A percentile compares a stretch with the other conserved stretches of the same genome.
These are phyloP conservation scores for Stramenopiles sp. DNA, from an alignment of 352 stramenopile species.

Conservation along the genomic window DNA sequence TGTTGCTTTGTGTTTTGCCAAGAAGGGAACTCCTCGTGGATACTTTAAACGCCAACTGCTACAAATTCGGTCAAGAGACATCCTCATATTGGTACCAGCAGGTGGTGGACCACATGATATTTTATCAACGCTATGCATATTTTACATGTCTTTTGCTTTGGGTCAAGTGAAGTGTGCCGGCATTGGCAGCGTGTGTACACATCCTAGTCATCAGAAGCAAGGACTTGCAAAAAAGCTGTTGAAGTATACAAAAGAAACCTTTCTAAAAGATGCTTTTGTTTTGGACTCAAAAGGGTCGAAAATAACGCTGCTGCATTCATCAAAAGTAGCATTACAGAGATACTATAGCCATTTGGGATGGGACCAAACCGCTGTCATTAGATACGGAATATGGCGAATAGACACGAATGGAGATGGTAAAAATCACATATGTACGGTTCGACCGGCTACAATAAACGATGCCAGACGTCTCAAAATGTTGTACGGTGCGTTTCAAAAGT, in stretches of 20 bases:
- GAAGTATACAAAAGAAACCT: not conserved
- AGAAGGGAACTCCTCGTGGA: not conserved
- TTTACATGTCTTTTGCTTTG: not conserved
- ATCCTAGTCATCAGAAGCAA: not conserved
- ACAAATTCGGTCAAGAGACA: not conserved
- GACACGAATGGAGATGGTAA: not conserved
- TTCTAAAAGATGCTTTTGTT: not conserved
- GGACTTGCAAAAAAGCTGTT: not conserved
- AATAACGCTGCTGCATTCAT: not conserved
- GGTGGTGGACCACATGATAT: not conserved
- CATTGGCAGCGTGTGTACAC: not conserved
- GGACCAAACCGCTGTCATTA: not conserved
- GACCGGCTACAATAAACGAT: not conserved
- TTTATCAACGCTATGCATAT: not conserved
- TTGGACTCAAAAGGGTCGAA: not conserved
- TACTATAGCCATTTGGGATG: not conserved
- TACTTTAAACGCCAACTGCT: not conserved
- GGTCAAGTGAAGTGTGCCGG: not conserved
- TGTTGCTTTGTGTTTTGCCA: not conserved
- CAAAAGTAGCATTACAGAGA: not conserved
- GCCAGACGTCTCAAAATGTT: not conserved
- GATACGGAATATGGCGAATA: not conserved
- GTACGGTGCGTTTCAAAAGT: not conserved
- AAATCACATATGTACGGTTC: not conserved
- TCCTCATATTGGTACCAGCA: not conserved